A percentile compares a stretch with the other conserved stretches of the same genome.
Conservation (phyloP, 176 grass and related monocot species). For the Eragrostis curvula region DNA sequence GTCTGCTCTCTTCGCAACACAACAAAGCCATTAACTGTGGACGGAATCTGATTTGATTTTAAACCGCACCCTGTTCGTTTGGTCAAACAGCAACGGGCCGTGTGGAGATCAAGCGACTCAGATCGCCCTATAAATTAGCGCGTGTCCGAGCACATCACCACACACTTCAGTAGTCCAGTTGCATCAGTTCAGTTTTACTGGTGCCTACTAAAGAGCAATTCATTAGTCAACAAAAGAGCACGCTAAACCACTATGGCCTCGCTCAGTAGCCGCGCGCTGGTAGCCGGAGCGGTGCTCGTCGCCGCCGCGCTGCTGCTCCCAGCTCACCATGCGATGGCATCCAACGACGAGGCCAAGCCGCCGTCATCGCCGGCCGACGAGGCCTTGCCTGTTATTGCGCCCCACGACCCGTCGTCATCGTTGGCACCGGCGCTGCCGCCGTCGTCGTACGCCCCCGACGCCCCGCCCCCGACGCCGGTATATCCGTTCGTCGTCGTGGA, state of each 20-base stretch:
- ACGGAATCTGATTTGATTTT: slow-evolving; percentile 42
- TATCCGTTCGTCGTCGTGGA: slow-evolving; percentile 51
- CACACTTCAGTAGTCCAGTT: neutral
- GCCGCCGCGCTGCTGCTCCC: slow-evolving; percentile 33
- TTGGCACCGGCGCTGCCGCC: neutral
- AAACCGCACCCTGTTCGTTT: neutral
- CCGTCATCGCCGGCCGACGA: neutral
- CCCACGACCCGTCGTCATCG: too few species aligned
- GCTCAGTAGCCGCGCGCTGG: neutral
- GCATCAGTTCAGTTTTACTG: neutral
- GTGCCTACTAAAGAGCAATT: neutral
- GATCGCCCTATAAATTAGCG: slow-evolving; percentile 44
- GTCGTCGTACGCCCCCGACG: neutral
- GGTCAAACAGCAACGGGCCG: slow-evolving; percentile 35
- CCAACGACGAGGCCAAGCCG: neutral
- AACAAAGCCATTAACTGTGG: slow-evolving; percentile 39
- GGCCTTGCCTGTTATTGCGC: too few species aligned
- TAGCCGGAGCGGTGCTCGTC: slow-evolving; percentile 10
- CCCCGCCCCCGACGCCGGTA: neutral
- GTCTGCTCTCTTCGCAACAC: neutral
- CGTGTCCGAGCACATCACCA: neutral
- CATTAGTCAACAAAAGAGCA: neutral
- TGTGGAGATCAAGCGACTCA: neutral
- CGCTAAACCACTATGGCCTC: neutral
- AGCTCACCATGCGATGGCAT: slow-evolving; percentile 3